Base-by-base conservation (phyloP, 768 basidiomycete species). In the Chalciporus sphaerocephalus region DNA sequence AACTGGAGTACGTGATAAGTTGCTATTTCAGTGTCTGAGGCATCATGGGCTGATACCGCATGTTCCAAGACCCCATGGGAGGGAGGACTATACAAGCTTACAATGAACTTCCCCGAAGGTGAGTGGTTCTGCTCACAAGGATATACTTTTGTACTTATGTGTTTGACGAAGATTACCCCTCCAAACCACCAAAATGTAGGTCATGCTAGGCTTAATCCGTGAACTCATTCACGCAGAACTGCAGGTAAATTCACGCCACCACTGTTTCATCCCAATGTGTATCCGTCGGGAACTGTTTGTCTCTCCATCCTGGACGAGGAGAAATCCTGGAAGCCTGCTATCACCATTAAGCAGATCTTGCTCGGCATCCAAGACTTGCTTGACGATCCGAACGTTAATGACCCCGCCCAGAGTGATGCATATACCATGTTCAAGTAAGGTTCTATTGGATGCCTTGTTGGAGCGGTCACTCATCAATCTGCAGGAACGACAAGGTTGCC, bases 261-360 rank as follows among this genome's bases (percentile, higher is more conserved):
- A 27, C 73, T 98, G 39, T 97, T 97, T 73, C 95, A 99, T 64
- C 94, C 95, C 21, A 98, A 98, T 62, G 94, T 99, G 44, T 99
- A 97, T 62, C 96, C 96, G 1, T 98, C 95, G 23, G 96, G 96
- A 20, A 99, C 96, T 16, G 94, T 98, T 37, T 98, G 95, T 66
- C 74, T 99, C 22, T 97, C 94, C 10, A 99, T 99, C 60, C 70
- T 99, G 43, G 95, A 98, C 60, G 96, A 99, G 63, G 96, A 99
- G 69, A 98, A 99, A 66, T 86, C 85, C 1, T 99, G 96, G 96
- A 97, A 97, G 63, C 93, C 96, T 20, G 90, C 93, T 6, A 97
- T 99, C 57, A 98, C 96, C 2, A 93, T 99, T 70, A 99, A 98
- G 67, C 96, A 98, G 96, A 94, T 99, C 56, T 71, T 96, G 21